Base-by-base conservation (phyloP, 2,329 filamentous ascomycete species). In the Stylonectria norvegica region DNA sequence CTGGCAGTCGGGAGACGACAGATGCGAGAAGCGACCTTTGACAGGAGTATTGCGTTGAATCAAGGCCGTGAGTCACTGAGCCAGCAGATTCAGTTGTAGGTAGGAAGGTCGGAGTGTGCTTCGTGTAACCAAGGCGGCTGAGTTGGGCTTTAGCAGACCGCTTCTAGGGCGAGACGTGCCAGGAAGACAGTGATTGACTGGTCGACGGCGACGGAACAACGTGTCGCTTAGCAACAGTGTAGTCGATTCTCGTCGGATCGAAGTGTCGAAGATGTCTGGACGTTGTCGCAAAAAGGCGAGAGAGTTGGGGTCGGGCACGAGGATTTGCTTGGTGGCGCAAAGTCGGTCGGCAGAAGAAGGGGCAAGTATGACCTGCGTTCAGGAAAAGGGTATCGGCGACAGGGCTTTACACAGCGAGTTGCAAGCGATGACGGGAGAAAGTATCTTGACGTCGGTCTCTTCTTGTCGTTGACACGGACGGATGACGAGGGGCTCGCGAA, bases 401-500 rank as follows among this genome's bases (percentile, higher is more conserved):
- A 40, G 32, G 39, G 39, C 41, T 47, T 45, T 43, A 50, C 44
- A 40, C 46, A 30, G 28, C 34, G 32, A 38, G 34, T 25, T 40
- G 40, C 34, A 28, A 34, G 18, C 41, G 23, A 45, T 41, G 35
- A 34, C 30, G n/a, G n/a, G n/a, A n/a, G n/a, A n/a, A n/a, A n/a
- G n/a, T n/a, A n/a, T n/a, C n/a, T n/a, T n/a, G n/a, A n/a, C n/a
- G n/a, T n/a, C n/a, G n/a, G n/a, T n/a, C n/a, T n/a, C n/a, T n/a
- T n/a, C 42, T 50, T 37, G 45, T 45, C 41, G 48, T 55, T 43
- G 34, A 48, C 31, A 48, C 40, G 34, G 20, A 34, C 39, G 35
- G 42, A 20, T n/a, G 27, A 23, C 31, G 45, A 53, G 46, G 49
- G 54, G 54, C 56, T 57, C 52, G 50, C 42, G 48, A 49, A 46